Evolutionary conservation across 1,284 basidiomycete species (phyloP).

Genomic region (Malassezia dermatis): DNA sequence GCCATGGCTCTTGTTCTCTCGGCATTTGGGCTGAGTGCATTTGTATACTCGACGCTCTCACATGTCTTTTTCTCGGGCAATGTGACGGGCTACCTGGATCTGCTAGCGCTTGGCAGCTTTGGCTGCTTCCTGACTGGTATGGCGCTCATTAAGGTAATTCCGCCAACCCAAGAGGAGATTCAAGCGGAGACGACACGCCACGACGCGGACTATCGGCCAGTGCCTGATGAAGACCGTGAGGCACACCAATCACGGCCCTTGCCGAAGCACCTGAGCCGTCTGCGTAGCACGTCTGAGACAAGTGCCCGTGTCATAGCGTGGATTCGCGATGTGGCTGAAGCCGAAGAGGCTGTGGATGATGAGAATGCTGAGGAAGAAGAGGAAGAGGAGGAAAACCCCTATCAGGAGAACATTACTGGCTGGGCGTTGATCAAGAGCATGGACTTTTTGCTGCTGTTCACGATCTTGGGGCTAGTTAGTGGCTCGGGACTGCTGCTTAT

Average conservation of each 20-base stretch:
- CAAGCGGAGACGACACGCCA: neutral
- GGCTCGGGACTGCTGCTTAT: constrained; percentile 87
- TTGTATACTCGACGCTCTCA: constrained; percentile 63
- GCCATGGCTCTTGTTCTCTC: constrained; percentile 65
- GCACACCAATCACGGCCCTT: neutral
- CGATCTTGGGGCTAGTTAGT: constrained; percentile 64
- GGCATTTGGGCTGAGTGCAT: constrained; percentile 73
- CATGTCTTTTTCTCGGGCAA: constrained; percentile 61
- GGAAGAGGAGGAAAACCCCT: constrained; percentile 1
- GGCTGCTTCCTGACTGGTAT: constrained; percentile 61
- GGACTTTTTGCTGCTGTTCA: constrained; percentile 68
- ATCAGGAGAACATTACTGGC: constrained; percentile 52
- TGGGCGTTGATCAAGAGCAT: constrained; percentile 51
- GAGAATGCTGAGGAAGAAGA: neutral
- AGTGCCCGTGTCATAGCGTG: constrained; percentile 25
- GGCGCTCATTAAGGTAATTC: constrained; percentile 58
- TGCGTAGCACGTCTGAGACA: constrained; percentile 29
- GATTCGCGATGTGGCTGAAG: constrained; percentile 1
- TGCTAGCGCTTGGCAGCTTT: constrained; percentile 63
- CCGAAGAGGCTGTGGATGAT: neutral
- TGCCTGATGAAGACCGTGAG: neutral
- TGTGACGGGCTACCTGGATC: constrained; percentile 59
- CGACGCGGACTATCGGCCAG: neutral
- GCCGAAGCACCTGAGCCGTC: neutral
- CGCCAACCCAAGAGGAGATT: constrained; percentile 37